Evolutionary conservation across 805 yeast species (phyloP).

Genomic region (Monosporozyma aerobia): DNA sequence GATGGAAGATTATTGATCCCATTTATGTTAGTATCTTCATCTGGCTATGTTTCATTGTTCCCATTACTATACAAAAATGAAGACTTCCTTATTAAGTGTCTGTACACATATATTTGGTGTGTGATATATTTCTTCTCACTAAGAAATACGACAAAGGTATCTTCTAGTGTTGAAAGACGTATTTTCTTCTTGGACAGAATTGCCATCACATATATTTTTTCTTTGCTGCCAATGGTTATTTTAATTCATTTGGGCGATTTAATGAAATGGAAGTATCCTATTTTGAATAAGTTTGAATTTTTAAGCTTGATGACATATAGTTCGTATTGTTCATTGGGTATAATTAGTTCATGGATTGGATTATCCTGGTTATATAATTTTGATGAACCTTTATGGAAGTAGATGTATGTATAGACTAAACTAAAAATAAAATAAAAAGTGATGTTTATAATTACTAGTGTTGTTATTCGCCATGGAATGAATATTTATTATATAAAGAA

Average conservation of each 20-base stretch:
- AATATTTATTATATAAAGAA: background rate
- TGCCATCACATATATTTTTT: slow-evolving; percentile 55
- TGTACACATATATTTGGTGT: slow-evolving; percentile 80
- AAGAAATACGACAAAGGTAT: slow-evolving; percentile 50
- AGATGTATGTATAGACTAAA: background rate
- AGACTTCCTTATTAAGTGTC: slow-evolving; percentile 67
- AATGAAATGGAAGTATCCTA: slow-evolving; percentile 43
- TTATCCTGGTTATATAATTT: slow-evolving; percentile 82
- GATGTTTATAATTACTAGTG: background rate
- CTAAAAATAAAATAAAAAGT: background rate
- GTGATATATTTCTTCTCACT: slow-evolving; percentile 65
- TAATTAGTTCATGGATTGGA: slow-evolving; percentile 79
- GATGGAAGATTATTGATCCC: slow-evolving; percentile 66
- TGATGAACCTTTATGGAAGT: slow-evolving; percentile 60
- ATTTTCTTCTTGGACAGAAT: slow-evolving; percentile 65
- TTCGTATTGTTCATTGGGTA: slow-evolving; percentile 79
- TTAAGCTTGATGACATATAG: slow-evolving; percentile 73
- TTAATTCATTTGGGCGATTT: slow-evolving; percentile 40
- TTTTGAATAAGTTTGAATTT: slow-evolving; percentile 58
- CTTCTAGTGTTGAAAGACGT: slow-evolving; percentile 34
- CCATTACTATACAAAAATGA: slow-evolving; percentile 76
- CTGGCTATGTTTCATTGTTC: slow-evolving; percentile 82
- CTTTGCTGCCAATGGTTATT: slow-evolving; percentile 56
- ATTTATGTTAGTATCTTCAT: slow-evolving; percentile 59
- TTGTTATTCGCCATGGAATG: background rate